Evolutionary conservation across 768 basidiomycete genomes (phyloP), one percentile per base, ranked within the genome.

Genomic region (Gymnopilus dilepis): DNA sequence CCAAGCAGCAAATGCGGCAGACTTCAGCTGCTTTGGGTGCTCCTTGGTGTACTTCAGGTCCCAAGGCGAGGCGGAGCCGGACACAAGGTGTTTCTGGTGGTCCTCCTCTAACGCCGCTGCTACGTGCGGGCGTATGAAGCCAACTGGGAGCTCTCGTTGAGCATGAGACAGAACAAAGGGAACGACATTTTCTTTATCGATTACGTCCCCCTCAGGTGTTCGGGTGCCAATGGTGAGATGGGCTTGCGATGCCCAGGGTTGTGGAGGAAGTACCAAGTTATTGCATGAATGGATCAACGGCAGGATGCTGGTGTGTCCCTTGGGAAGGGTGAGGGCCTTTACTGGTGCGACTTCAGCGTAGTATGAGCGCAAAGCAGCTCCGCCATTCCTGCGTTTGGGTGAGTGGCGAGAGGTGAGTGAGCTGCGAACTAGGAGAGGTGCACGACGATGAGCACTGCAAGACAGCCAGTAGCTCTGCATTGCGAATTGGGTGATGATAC

Each of bases 1-100:
- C 74, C 76, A 77, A 30, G 66, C 60, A 13, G 76, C 71, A 62
- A 77, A 77, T 13, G 73, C 69, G 19, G 72, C 67, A 5, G 72
- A 64, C 52, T 64, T 64, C 30, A 69, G 59, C 43, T 55, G 54
- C 56, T 68, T 62, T 33, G 52, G 56, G 37, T 48, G 50, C 17
- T 63, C 62, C 40, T 62, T 64, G 13, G 68, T 66, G 58, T 74
- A 74, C 8, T 60, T 58, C 17, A 73, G 66, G 56, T 70, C 69
- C 70, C 73, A 74, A 24, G 72, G 73, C 17, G 70, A 71, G 8
- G 69, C 68, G 13, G 66, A 60, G 8, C 70, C 73, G n/a, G 68
- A 66, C 15, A 71, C 65, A 28, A 68, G 64, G 53, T 72, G 71
- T 26, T 68, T 70, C 50, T 70, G 67, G 60, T 73, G 74, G 65